phyloP scores from a whole-genome alignment of 2,329 filamentous ascomycete genomes.

The Colletotrichum chrysophilum region DNA sequence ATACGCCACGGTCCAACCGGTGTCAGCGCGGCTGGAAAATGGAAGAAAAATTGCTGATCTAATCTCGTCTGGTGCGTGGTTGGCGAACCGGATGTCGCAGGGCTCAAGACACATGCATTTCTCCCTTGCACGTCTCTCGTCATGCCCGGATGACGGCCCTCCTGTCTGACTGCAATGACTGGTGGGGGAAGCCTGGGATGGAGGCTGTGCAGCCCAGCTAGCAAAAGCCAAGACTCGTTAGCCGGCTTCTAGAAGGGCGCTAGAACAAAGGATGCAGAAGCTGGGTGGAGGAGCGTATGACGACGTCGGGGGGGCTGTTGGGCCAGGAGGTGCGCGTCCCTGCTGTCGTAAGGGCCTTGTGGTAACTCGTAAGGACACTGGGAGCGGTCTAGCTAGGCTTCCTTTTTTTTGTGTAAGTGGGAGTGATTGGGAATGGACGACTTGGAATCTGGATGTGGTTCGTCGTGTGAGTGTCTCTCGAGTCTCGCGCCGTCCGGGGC shows the following conservation, averaged over 20 bases:
- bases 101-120: not conserved
- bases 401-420: not conserved
- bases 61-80: not conserved
- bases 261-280: constrained; percentile 20
- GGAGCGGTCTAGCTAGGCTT: not conserved
- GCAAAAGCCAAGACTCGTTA: not conserved
- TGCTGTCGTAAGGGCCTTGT: not conserved
- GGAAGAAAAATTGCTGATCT: not conserved
- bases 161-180: not conserved
- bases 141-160: constrained; percentile 2
- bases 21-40: not conserved
- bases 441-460: not conserved
- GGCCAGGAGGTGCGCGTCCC: not conserved
- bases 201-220: not conserved
- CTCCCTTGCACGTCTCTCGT: not conserved
- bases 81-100: not conserved
- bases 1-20: not conserved
- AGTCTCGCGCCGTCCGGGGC: not conserved
- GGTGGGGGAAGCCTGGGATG: not conserved
- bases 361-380: not conserved
- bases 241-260: constrained; percentile 18
- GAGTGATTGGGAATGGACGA: not conserved
- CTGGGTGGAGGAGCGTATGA: not conserved
- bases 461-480: not conserved
- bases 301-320: not conserved